Percentiles rank a stretch among this genome's conserved stretches.
phyloP scores from a whole-genome alignment of 257 asterid genomes.

The Penstemon davidsonii region DNA sequence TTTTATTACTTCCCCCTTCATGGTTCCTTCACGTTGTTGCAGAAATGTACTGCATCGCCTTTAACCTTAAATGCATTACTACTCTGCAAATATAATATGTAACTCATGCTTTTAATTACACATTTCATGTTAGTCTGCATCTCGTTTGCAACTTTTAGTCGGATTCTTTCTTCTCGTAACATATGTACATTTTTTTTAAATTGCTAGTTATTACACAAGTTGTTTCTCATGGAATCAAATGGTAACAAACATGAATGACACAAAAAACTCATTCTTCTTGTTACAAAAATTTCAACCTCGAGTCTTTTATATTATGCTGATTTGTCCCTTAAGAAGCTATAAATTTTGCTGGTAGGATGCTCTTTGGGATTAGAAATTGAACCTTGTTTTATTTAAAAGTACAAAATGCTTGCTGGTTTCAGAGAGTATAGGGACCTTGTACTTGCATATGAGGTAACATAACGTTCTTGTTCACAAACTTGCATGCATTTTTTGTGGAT shows the following conservation, averaged over 20 bases:
- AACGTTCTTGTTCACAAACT: not conserved
- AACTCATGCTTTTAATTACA: not conserved
- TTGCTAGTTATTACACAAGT: not conserved
- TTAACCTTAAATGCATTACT: not conserved
- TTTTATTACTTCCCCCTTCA: slow-evolving; percentile 11
- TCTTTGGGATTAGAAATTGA: slow-evolving; percentile 8
- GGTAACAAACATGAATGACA: not conserved
- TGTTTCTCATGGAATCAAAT: not conserved
- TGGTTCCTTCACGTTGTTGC: not conserved
- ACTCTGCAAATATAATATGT: not conserved
- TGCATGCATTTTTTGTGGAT: not conserved
- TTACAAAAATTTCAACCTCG: not conserved
- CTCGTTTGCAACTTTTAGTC: not conserved
- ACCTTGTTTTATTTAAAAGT: slow-evolving; percentile 3
- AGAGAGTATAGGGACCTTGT: not conserved
- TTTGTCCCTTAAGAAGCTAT: not conserved
- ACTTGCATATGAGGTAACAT: slow-evolving; percentile 7
- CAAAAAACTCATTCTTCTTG: not conserved
- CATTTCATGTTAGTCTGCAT: no score
- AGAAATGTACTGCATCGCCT: not conserved
- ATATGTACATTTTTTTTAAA: not conserved
- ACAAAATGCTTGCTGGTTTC: slow-evolving; percentile 9
- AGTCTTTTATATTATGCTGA: not conserved
- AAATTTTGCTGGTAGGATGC: not conserved
- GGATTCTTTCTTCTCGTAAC: not conserved